Evolutionary conservation across 2,329 filamentous ascomycete species (phyloP), one percentile per base, ranked within the genome.

Genomic region (Colletotrichum shisoi): DNA sequence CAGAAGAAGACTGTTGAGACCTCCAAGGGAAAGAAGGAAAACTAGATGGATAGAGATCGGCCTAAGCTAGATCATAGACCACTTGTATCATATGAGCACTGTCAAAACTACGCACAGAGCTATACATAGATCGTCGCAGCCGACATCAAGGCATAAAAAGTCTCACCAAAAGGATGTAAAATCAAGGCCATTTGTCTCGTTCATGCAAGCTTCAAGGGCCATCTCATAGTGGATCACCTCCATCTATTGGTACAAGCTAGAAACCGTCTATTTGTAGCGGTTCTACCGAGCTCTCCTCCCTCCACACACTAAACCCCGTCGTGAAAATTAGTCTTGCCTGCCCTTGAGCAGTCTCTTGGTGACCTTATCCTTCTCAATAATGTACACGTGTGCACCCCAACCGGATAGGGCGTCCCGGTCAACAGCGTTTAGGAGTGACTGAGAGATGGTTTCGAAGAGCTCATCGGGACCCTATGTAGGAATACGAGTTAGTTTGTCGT

Each of bases 341-440:
- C 94, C 94, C 89, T 98, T 98, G 80, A 99, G 85, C 89, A 99
- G 88, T 79, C 95, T 87, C 90, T 98, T 97, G 76, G 95, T 98
- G 71, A 99, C 92, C 91, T 98, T 98, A 84, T 97, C 94, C 87
- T 99, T 99, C 85, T 98, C 95, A 79, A 99, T 96, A 77, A 99
- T 96, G 83, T 98, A 99, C 73, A 99, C 95, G 77, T 99, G 93
- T 45, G 95, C 95, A 78, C 95, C 95, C 95, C 95, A 98, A 71
- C 95, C 95, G 44, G 94, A 97, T 71, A 99, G 85, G 60, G 95
- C 95, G 81, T 99, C 95, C 82, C 95, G 88, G 81, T 99, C 95
- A 66, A 98, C 92, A 68, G 95, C 95, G 80, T 96, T 98, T 73
- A 99, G 86, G 68, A 99, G 86, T 59, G 94, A 89, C 82, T 99